Evolutionary conservation across 1,139 yeast genomes (phyloP).

Genomic region (Saccharomycopsis hybrid): DNA sequence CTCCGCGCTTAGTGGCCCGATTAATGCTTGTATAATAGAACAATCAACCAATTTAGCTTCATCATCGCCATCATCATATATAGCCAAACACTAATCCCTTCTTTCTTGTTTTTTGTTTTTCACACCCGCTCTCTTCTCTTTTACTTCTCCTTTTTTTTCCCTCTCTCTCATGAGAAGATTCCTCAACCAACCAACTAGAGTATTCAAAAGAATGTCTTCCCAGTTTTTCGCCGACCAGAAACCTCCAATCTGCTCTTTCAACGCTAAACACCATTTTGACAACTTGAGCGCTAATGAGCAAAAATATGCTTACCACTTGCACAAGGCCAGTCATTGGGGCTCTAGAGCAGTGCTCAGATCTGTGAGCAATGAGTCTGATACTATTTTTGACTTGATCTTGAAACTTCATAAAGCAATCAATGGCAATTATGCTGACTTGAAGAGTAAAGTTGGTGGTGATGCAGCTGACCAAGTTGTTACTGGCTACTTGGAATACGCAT

Average conservation of each 20-base stretch:
- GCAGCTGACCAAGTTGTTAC: conserved; percentile 27
- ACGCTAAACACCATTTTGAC: conserved; percentile 41
- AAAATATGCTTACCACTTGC: conserved; percentile 73
- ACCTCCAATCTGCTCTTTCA: conserved; percentile 41
- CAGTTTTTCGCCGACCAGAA: conserved; percentile 36
- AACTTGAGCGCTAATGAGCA: conserved; percentile 47
- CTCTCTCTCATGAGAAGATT: conserved; percentile 8
- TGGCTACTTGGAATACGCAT: conserved; percentile 65
- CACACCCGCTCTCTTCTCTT: not conserved
- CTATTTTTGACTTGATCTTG: conserved; percentile 62
- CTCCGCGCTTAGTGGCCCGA: too few species aligned
- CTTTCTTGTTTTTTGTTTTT: not conserved
- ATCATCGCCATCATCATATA: too few species aligned
- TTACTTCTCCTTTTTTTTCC: not conserved
- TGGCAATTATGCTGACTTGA: conserved; percentile 43
- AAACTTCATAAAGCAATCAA: conserved; percentile 45
- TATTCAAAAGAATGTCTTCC: conserved; percentile 17
- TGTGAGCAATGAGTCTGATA: conserved; percentile 79
- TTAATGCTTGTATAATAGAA: too few species aligned
- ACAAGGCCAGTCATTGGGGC: conserved; percentile 79
- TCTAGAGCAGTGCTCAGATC: conserved; percentile 73
- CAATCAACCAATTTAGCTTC: too few species aligned
- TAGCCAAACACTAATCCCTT: not conserved
- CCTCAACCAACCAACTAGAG: conserved; percentile 1
- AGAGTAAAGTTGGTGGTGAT: conserved; percentile 30